These are phyloP conservation scores for Trichophyton rubrum DNA, from an alignment of 2,329 filamentous ascomycete genomes.

Conservation along the genomic window DNA sequence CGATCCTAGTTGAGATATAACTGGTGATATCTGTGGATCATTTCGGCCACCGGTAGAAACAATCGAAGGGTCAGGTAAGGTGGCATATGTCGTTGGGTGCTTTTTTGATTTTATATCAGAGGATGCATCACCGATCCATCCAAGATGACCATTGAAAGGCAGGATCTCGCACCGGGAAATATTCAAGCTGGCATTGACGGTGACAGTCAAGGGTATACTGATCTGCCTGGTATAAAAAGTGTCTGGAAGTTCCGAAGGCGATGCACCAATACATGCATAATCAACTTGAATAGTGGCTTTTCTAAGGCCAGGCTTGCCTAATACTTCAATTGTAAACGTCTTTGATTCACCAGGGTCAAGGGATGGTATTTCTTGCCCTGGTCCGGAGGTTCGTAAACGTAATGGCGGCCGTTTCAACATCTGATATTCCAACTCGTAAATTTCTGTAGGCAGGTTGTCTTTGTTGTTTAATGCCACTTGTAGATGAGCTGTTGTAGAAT, in stretches of 20 bases:
- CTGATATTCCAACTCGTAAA: slow-evolving; percentile 77
- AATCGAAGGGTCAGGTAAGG: slow-evolving; percentile 8
- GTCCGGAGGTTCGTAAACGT: slow-evolving; percentile 40
- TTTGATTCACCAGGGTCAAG: slow-evolving; percentile 57
- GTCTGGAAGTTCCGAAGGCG: slow-evolving; percentile 53
- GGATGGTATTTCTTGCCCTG: slow-evolving; percentile 34
- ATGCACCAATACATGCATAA: slow-evolving; percentile 67
- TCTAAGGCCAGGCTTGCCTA: slow-evolving; percentile 75
- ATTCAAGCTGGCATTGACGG: slow-evolving; percentile 84
- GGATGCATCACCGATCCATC: slow-evolving; percentile 39
- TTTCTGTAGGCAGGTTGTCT: slow-evolving; percentile 62
- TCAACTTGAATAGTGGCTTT: slow-evolving; percentile 70
- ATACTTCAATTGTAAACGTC: slow-evolving; percentile 69
- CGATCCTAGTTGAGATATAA: slow-evolving; percentile 32
- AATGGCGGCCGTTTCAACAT: slow-evolving; percentile 60
- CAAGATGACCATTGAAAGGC: slow-evolving; percentile 57
- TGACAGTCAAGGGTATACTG: slow-evolving; percentile 67
- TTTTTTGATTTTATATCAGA: slow-evolving; percentile 7
- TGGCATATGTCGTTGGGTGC: slow-evolving; percentile 5
- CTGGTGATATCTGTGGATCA: slow-evolving; percentile 33
- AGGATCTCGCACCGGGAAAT: slow-evolving; percentile 67
- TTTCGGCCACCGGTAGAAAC: slow-evolving; percentile 15
- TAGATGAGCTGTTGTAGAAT: slow-evolving; percentile 68
- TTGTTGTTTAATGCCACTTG: slow-evolving; percentile 63
- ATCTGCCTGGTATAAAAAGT: slow-evolving; percentile 77